Evolutionary conservation across 805 yeast species (phyloP).

Genomic region (Yarrowia alimentaria): DNA sequence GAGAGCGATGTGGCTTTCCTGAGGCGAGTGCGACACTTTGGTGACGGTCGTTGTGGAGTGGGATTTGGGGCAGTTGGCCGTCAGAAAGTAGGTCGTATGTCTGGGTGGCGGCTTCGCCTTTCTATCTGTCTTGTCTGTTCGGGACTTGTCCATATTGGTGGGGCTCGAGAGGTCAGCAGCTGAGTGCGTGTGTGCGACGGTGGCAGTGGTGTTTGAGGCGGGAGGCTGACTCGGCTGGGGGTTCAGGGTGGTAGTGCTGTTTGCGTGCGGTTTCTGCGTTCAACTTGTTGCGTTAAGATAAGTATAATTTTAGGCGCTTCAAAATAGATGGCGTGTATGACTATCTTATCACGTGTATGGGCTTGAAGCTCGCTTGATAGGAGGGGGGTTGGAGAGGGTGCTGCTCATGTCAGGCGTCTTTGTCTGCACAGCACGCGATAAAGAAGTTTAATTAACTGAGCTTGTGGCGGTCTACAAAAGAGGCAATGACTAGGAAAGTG

Average conservation of each 20-base stretch:
- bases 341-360: neutral
- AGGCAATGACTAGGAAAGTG: neutral
- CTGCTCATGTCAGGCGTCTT: slow-evolving; percentile 25
- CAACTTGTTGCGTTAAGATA: too few species aligned
- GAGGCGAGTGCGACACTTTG: slow-evolving; percentile 13
- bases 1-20: neutral
- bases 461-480: slow-evolving; percentile 11
- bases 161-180: neutral
- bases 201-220: neutral
- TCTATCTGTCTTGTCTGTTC: neutral
- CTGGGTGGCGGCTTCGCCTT: neutral
- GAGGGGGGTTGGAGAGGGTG: slow-evolving; percentile 11
- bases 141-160: neutral
- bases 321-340: neutral
- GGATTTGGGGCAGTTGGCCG: slow-evolving; percentile 24
- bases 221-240: too few species aligned
- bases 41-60: slow-evolving; percentile 25
- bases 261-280: too few species aligned
- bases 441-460: slow-evolving; percentile 14
- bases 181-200: neutral
- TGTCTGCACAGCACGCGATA: slow-evolving; percentile 25
- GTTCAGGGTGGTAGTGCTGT: too few species aligned
- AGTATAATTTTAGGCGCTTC: too few species aligned
- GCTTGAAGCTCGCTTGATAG: neutral
- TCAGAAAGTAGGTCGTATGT: slow-evolving; percentile 21